Percentiles rank a stretch among this genome's conserved stretches.
Conservation (phyloP, 2,329 filamentous ascomycete species). For the Claviceps sp. region DNA sequence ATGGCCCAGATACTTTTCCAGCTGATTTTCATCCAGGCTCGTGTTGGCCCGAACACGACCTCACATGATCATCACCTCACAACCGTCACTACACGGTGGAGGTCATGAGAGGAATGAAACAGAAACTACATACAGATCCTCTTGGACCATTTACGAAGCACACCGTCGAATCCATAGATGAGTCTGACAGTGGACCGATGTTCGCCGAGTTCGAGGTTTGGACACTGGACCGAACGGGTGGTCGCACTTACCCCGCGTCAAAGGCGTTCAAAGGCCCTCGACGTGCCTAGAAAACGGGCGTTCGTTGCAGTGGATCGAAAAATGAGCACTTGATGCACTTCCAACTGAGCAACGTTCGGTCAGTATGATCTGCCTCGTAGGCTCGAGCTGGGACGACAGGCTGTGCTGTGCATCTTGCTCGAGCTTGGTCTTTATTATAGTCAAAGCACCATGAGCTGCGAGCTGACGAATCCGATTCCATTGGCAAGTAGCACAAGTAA, state of each 20-base stretch:
- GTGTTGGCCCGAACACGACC: neutral
- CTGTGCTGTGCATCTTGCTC: neutral
- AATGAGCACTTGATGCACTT: neutral
- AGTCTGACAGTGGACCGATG: neutral
- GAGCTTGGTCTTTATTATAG: neutral
- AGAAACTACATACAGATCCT: conserved; percentile 23
- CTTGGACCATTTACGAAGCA: conserved; percentile 22
- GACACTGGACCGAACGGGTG: neutral
- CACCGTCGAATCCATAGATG: neutral
- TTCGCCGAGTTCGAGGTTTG: neutral
- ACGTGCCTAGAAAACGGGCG: neutral
- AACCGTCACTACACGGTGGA: conserved; percentile 1
- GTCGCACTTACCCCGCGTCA: neutral
- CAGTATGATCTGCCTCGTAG: neutral
- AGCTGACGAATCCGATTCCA: neutral
- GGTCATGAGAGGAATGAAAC: conserved; percentile 1
- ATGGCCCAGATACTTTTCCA: neutral
- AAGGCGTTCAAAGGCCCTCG: neutral
- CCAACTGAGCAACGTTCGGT: neutral
- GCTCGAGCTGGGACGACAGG: neutral
- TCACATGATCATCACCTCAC: neutral
- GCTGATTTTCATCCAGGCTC: neutral
- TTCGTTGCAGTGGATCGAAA: neutral
- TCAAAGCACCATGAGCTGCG: neutral
- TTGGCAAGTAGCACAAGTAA: neutral